These are phyloP conservation scores for Phytophthora melonis DNA, from an alignment of 352 stramenopile genomes.

Conservation along the genomic window DNA sequence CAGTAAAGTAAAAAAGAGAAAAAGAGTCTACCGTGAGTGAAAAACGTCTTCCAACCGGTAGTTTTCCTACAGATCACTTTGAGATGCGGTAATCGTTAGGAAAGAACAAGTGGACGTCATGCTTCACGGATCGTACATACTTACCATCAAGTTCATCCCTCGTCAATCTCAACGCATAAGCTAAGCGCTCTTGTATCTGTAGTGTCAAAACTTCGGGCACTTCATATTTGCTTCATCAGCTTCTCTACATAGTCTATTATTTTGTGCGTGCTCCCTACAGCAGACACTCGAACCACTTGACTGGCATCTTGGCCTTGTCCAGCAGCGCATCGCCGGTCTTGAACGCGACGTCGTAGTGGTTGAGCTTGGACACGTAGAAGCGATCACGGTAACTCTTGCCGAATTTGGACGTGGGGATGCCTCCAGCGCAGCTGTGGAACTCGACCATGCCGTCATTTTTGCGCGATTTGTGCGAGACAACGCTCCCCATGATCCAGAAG, in stretches of 20 bases:
- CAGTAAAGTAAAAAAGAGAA: constrained; percentile 45
- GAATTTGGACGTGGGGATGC: constrained; percentile 42
- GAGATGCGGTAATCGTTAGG: neutral
- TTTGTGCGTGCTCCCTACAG: constrained; percentile 23
- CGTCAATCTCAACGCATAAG: too few relatives aligned
- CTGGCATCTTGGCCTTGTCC: constrained; percentile 42
- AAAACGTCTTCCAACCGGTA: neutral
- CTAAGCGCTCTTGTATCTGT: neutral
- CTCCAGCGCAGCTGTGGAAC: constrained; percentile 42
- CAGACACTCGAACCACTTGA: constrained; percentile 60
- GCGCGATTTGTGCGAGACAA: constrained; percentile 42
- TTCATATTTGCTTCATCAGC: neutral
- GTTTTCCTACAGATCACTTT: too few relatives aligned
- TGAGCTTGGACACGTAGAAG: constrained; percentile 45
- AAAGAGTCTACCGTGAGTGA: constrained; percentile 20
- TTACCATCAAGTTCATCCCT: too few relatives aligned
- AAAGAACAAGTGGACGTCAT: too few relatives aligned
- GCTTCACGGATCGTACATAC: too few relatives aligned
- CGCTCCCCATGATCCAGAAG: constrained; percentile 32
- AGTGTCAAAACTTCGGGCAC: neutral
- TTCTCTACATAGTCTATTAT: neutral
- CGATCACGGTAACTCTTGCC: constrained; percentile 30
- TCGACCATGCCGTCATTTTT: constrained; percentile 44
- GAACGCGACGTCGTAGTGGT: constrained; percentile 51
- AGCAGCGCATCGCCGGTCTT: constrained; percentile 45